Base-by-base conservation (phyloP, 2,329 filamentous ascomycete species). In the Fusarium musae region DNA sequence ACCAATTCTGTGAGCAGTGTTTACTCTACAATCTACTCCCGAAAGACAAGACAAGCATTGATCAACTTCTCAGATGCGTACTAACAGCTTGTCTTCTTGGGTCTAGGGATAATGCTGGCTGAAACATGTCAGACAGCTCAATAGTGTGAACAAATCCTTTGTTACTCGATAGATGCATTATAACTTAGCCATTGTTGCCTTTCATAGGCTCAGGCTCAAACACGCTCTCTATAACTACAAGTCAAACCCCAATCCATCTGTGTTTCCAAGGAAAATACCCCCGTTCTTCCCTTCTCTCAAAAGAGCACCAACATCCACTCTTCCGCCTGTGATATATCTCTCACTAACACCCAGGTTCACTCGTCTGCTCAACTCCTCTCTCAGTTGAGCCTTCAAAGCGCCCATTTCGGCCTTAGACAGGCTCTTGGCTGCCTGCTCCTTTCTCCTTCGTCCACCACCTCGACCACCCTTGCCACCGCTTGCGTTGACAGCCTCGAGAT, bases 271-370 rank as follows among this genome's bases (percentile, higher is more conserved):
- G 44, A 84, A 84, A 19, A 84, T 56, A 2, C 79, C 80, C 1
- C 79, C 79, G 70, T 90, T 90, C 40, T 88, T 87, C 43, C 86
- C 87, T n/a, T 89, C 90, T 63, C 84, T 86, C 62, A 92, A 77
- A 78, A 97, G 81, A 75, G 94, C 87, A 58, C 92, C 92, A 10
- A 97, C 86, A 83, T 98, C 93, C n/a, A 97, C 89, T n/a, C 89
- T 86, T 0, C 94, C 93, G n/a, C 90, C 89, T 0, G 94, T 93
- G 69, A 98, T 85, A 82, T 98, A 98, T 78, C 88, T 89, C 83
- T 95, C 94, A 78, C 93, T 97, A 32, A 97, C 93, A 11, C 96
- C 95, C 21, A 94, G 87, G 78, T 98, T 98, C 63, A 98, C 89
- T 66, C 93, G 88, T 81, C 92, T 89, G 7, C 86, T 85, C 78